These are phyloP conservation scores for Fusarium xyrophilum DNA, from an alignment of 2,329 filamentous ascomycete species.

Conservation along the genomic window DNA sequence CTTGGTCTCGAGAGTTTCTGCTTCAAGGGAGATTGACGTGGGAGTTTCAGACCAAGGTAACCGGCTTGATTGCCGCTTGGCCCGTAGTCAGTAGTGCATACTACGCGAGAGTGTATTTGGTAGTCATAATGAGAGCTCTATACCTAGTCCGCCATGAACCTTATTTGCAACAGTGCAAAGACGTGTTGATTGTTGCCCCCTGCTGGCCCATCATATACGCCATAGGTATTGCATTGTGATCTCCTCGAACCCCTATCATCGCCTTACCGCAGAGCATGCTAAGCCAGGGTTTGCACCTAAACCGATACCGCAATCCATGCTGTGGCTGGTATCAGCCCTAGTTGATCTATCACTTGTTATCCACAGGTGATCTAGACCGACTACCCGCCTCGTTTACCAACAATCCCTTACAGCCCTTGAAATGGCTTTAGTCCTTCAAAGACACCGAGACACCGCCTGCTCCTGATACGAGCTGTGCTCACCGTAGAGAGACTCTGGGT, in stretches of 20 bases:
- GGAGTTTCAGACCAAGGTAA: conserved; percentile 3
- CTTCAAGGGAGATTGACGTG: conserved; percentile 16
- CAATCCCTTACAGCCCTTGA: conserved; percentile 6
- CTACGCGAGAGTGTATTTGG: conserved; percentile 4
- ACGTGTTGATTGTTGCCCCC: neutral
- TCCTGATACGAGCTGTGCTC: conserved; percentile 2
- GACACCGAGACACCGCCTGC: neutral
- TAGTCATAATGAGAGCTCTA: neutral
- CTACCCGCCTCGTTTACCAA: conserved; percentile 12
- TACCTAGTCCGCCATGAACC: neutral
- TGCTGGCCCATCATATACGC: neutral
- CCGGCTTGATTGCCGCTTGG: conserved; percentile 13
- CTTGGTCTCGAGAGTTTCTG: conserved; percentile 15
- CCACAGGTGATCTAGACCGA: neutral
- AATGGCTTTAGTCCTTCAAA: neutral
- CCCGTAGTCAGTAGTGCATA: conserved; percentile 10
- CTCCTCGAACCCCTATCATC: conserved; percentile 10
- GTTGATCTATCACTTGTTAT: conserved; percentile 18
- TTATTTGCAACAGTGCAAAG: neutral
- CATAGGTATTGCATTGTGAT: conserved; percentile 7
- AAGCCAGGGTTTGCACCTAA: neutral
- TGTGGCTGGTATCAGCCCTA: conserved; percentile 19
- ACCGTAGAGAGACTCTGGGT: conserved; percentile 6
- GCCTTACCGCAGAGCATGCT: neutral
- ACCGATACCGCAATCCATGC: conserved; percentile 1